phyloP scores from a whole-genome alignment of 306 rosid genomes.

The Neltuma alba region DNA sequence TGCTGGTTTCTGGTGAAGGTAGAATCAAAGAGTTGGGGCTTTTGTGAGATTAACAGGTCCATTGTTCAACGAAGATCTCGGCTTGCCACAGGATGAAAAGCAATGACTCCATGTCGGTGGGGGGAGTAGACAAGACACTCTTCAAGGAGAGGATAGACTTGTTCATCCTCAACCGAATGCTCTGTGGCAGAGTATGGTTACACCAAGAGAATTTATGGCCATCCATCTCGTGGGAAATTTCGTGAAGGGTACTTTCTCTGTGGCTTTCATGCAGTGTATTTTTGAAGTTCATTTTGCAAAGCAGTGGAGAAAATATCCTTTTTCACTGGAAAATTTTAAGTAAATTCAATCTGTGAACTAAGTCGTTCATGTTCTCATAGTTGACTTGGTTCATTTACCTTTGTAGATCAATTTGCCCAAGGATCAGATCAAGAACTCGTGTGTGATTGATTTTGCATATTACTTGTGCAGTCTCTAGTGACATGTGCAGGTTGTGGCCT shows the following conservation, averaged over 20 bases:
- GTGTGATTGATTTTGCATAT: not conserved
- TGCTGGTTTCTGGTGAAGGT: not conserved
- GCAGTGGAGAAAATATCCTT: not conserved
- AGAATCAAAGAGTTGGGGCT: not conserved
- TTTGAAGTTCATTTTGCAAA: slow-evolving; percentile 1
- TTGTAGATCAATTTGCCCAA: not conserved
- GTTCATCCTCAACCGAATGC: slow-evolving; percentile 2
- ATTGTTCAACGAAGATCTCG: not conserved
- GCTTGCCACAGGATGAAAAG: not conserved
- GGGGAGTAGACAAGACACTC: slow-evolving; percentile 1
- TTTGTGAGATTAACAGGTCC: not conserved
- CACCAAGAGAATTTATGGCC: not conserved
- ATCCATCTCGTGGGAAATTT: not conserved
- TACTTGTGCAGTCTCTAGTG: not conserved
- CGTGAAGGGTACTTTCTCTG: not conserved
- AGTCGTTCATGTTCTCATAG: not conserved
- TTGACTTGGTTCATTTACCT: not conserved
- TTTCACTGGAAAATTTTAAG: not conserved
- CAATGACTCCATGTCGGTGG: not conserved
- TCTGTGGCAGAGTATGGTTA: not conserved
- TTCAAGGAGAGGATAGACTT: not conserved
- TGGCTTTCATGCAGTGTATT: not conserved
- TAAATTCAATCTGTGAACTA: not conserved
- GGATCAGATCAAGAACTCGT: not conserved
- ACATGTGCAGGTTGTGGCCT: not conserved